Conservation (phyloP, 345 rosid species). For the Salix viminalis region DNA sequence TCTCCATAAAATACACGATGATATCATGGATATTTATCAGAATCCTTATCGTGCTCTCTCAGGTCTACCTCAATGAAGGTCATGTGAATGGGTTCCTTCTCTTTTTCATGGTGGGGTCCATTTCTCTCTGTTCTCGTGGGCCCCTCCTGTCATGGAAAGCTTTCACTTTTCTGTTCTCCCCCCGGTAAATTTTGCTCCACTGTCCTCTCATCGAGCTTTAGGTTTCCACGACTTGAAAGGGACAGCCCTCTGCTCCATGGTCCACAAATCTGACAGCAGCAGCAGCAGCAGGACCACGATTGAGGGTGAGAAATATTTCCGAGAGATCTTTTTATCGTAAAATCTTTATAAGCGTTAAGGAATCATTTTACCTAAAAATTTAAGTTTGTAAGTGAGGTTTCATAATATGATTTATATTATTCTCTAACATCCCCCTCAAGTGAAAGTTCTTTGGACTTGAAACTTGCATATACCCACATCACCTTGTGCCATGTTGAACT, state of each 20-base stretch:
- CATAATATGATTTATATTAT: too few species aligned
- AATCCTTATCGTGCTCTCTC: slow-evolving; percentile 22
- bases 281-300: slow-evolving; percentile 13
- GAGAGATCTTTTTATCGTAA: not conserved
- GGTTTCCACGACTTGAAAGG: not conserved
- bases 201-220: not conserved
- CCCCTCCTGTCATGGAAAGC: not conserved
- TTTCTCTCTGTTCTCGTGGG: not conserved
- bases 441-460: too few species aligned
- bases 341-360: too few species aligned
- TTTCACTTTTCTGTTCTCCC: not conserved
- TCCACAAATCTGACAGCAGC: not conserved
- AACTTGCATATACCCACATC: too few species aligned
- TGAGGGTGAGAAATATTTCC: not conserved
- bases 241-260: not conserved
- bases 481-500: too few species aligned
- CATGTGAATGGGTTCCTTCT: not conserved
- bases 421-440: too few species aligned
- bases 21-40: not conserved
- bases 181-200: not conserved
- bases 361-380: too few species aligned
- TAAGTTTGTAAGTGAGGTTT: too few species aligned
- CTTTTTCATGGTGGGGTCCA: not conserved
- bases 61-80: slow-evolving; percentile 4
- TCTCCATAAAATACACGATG: not conserved